Conservation (phyloP, 495 filamentous ascomycete species). For the Bryoglossum gracile region DNA sequence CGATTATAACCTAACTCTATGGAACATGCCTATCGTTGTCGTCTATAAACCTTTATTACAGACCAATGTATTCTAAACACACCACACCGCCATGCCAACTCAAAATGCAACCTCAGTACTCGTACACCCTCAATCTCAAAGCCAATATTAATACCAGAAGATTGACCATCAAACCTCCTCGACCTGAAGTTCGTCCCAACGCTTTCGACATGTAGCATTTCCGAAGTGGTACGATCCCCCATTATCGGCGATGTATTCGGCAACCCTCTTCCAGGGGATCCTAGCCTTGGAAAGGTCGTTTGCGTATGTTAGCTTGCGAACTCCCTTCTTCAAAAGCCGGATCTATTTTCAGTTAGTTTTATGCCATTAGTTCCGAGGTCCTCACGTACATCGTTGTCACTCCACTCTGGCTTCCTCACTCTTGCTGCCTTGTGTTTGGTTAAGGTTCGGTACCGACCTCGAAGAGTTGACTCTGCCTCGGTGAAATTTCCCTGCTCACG, state of each 20-base stretch:
- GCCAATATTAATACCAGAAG: no score
- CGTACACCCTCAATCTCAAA: neutral
- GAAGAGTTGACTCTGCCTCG: constrained; percentile 82
- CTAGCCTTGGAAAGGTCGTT: constrained; percentile 32
- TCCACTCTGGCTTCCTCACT: constrained; percentile 75
- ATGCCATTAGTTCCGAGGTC: neutral
- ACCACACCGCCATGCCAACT: neutral
- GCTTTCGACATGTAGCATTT: constrained; percentile 81
- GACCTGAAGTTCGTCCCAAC: constrained; percentile 49
- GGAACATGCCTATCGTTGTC: neutral
- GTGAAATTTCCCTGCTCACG: constrained; percentile 53
- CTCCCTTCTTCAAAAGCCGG: constrained; percentile 40
- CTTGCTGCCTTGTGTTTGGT: constrained; percentile 70
- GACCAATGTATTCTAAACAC: neutral
- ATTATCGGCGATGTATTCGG: constrained; percentile 58
- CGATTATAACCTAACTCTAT: constrained; percentile 2
- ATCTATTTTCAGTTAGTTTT: constrained; percentile 31
- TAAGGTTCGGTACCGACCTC: constrained; percentile 70
- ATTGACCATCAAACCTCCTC: no score
- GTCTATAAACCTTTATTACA: constrained; percentile 3
- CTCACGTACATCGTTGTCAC: constrained; percentile 62
- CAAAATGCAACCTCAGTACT: neutral
- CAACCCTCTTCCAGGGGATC: constrained; percentile 78
- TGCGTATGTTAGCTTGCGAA: constrained; percentile 31
- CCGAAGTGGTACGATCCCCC: constrained; percentile 83